These are phyloP conservation scores for Lodderomyces oxycetoniae DNA, from an alignment of 1,139 yeast genomes.

Conservation along the genomic window DNA sequence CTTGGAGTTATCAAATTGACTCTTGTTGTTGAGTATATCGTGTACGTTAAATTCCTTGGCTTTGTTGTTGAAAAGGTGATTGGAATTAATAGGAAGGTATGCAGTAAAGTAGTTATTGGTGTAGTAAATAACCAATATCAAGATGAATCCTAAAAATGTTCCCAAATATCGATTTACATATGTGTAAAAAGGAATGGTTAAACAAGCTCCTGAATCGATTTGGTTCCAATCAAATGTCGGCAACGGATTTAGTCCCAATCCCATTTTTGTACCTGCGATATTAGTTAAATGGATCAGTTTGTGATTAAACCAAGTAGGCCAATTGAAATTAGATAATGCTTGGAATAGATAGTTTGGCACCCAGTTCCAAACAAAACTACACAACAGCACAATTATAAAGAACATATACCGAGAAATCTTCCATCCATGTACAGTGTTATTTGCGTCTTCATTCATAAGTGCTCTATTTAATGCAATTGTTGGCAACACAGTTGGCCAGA, in stretches of 20 bases:
- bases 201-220: conserved; percentile 36
- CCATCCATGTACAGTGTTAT: conserved; percentile 36
- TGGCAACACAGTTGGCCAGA: conserved; percentile 47
- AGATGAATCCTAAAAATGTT: conserved; percentile 28
- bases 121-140: conserved; percentile 30
- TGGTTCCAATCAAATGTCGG: conserved; percentile 47
- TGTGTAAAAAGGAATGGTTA: conserved; percentile 39
- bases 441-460: conserved; percentile 30
- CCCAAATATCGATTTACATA: conserved; percentile 37
- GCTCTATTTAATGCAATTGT: conserved; percentile 43
- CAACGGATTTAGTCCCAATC: conserved; percentile 42
- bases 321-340: conserved; percentile 39
- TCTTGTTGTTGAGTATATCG: conserved; percentile 28
- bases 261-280: conserved; percentile 34
- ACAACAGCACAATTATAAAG: conserved; percentile 29
- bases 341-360: conserved; percentile 40
- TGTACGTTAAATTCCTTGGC: conserved; percentile 33
- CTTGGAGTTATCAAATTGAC: conserved; percentile 27
- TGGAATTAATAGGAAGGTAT: conserved; percentile 37
- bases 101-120: conserved; percentile 39
- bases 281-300: conserved; percentile 38
- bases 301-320: conserved; percentile 47
- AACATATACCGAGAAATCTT: conserved; percentile 36
- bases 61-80: conserved; percentile 31
- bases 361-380: conserved; percentile 41